Conservation (phyloP, 805 yeast species). For the Soucietia sequanensis region DNA sequence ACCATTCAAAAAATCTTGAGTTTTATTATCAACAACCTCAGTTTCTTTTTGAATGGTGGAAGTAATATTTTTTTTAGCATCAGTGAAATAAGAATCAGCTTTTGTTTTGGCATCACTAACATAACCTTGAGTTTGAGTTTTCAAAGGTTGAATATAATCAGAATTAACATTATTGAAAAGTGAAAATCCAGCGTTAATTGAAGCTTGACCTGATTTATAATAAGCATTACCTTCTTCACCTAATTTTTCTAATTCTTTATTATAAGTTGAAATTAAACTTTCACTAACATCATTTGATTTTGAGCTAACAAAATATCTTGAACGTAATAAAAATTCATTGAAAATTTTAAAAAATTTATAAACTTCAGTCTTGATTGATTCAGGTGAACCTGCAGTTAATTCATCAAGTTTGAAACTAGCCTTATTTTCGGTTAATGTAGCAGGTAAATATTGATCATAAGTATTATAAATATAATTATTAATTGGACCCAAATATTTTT, state of each 20-base stretch:
- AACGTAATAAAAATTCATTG: slow-evolving; percentile 15
- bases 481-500: slow-evolving; percentile 9
- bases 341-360: slow-evolving; percentile 18
- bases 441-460: slow-evolving; percentile 24
- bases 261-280: slow-evolving; percentile 32
- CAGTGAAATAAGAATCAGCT: slow-evolving; percentile 28
- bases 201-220: slow-evolving; percentile 33
- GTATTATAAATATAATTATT: slow-evolving; percentile 14
- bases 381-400: slow-evolving; percentile 5
- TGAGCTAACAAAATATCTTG: slow-evolving; percentile 23
- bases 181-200: slow-evolving; percentile 32
- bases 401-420: slow-evolving; percentile 23
- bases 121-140: slow-evolving; percentile 37
- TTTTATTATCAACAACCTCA: neutral
- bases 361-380: slow-evolving; percentile 10
- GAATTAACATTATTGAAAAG: slow-evolving; percentile 32
- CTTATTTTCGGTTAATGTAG: slow-evolving; percentile 23
- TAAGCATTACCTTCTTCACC: slow-evolving; percentile 22
- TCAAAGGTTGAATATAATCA: slow-evolving; percentile 38
- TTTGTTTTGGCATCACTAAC: slow-evolving; percentile 31
- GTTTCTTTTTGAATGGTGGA: neutral
- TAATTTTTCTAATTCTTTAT: slow-evolving; percentile 27
- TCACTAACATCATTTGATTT: slow-evolving; percentile 27
- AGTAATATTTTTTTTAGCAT: slow-evolving; percentile 12
- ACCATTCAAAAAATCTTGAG: slow-evolving; percentile 9